Evolutionary conservation across 495 filamentous ascomycete species (phyloP).

Genomic region (Parathielavia appendiculata): DNA sequence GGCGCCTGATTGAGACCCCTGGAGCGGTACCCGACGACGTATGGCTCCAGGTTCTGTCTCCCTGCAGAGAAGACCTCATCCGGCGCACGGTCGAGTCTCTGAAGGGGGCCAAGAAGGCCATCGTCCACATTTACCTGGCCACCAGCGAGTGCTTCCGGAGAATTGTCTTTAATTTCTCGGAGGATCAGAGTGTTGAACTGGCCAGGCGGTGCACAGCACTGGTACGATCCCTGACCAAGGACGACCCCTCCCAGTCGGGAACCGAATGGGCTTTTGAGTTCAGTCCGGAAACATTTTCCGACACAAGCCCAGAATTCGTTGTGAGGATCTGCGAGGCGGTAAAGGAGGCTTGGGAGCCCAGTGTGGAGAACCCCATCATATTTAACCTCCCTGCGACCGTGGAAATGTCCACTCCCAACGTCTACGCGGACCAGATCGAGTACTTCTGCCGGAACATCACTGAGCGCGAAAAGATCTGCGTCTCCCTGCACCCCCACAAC

Average conservation of each 20-base stretch:
- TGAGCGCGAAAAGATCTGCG: conserved; percentile 75
- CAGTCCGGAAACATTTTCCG: conserved; percentile 94
- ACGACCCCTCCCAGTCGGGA: conserved; percentile 67
- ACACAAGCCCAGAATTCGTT: conserved; percentile 78
- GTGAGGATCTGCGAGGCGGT: conserved; percentile 87
- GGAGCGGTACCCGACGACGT: conserved; percentile 88
- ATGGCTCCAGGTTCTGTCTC: conserved; percentile 90
- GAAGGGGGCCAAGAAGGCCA: conserved; percentile 87
- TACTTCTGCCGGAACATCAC: conserved; percentile 83
- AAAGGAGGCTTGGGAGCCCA: conserved; percentile 90
- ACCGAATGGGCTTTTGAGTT: conserved; percentile 97
- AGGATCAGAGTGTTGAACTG: conserved; percentile 73
- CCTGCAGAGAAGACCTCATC: conserved; percentile 91
- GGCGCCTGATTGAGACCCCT: conserved; percentile 79
- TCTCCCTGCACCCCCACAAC: conserved; percentile 89
- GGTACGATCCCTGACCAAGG: conserved; percentile 89
- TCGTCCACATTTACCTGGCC: conserved; percentile 93
- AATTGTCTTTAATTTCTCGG: conserved; percentile 82
- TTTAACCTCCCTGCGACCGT: conserved; percentile 98
- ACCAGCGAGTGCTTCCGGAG: conserved; percentile 89
- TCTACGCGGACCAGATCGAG: conserved; percentile 96
- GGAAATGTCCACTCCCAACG: conserved; percentile 91
- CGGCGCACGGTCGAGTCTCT: conserved; percentile 83
- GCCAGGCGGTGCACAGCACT: conserved; percentile 84
- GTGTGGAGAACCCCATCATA: conserved; percentile 77